phyloP scores from a whole-genome alignment of 345 rosid species.

The Lumnitzera littorea region DNA sequence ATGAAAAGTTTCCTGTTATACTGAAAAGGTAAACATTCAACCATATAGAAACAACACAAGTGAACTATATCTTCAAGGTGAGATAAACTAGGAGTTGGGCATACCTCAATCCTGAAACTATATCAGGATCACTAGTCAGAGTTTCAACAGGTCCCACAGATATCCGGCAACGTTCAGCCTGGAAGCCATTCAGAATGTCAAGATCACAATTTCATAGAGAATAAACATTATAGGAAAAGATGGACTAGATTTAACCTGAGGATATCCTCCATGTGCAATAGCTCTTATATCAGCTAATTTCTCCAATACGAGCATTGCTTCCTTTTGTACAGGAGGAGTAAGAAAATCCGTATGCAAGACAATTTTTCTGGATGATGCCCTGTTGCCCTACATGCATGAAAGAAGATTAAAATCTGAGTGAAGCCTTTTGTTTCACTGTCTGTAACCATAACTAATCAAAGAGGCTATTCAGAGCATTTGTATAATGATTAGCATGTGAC shows the following conservation, averaged over 20 bases:
- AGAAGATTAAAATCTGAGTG: not conserved
- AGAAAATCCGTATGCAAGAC: conserved; percentile 73
- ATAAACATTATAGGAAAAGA: conserved; percentile 1
- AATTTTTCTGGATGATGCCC: conserved; percentile 60
- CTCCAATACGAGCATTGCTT: conserved; percentile 46
- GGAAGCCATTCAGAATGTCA: conserved; percentile 13
- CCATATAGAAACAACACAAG: conserved; percentile 2
- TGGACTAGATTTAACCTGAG: conserved; percentile 44
- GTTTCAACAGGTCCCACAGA: conserved; percentile 74
- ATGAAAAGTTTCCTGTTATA: conserved; percentile 69
- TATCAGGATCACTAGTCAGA: conserved; percentile 51
- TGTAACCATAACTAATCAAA: not conserved
- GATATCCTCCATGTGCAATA: conserved; percentile 83
- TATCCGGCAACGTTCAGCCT: conserved; percentile 94
- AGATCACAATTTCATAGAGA: conserved; percentile 3
- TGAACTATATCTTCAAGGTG: no score
- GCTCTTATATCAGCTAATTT: conserved; percentile 64
- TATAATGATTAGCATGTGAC: no score
- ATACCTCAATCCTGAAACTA: conserved; percentile 72
- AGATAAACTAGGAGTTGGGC: not conserved
- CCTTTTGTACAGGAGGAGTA: conserved; percentile 73
- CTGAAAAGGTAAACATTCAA: conserved; percentile 27
- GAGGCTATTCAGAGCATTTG: not conserved
- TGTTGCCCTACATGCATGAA: conserved; percentile 43
- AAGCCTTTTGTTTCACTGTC: not conserved